Evolutionary conservation across 768 basidiomycete genomes (phyloP).

Genomic region (Suillus subalutaceus): DNA sequence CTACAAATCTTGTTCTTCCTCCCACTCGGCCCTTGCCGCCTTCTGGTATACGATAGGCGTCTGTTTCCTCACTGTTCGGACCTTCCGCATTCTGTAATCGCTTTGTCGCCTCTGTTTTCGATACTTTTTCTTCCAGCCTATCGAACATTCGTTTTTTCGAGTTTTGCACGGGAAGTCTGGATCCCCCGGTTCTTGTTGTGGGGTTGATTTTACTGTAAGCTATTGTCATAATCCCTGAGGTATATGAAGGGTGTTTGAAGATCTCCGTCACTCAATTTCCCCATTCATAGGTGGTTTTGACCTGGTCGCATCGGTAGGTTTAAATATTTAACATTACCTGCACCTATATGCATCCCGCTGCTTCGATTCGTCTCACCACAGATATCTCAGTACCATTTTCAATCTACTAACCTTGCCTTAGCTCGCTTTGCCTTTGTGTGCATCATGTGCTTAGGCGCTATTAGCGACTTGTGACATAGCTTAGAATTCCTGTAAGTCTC

Average conservation of each 20-base stretch:
- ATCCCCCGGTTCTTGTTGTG: neutral
- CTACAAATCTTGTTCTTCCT: constrained; percentile 21
- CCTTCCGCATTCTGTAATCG: neutral
- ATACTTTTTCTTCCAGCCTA: constrained; percentile 2
- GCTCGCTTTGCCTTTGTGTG: neutral
- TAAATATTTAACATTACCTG: neutral
- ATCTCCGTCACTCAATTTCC: neutral
- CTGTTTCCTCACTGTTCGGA: constrained; percentile 1
- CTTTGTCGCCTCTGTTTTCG: neutral
- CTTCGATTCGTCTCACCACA: neutral
- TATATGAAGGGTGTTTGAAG: neutral
- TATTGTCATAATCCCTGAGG: neutral
- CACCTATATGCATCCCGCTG: neutral
- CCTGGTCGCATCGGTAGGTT: neutral
- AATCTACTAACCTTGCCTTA: neutral
- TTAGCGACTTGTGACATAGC: neutral
- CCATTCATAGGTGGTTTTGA: neutral
- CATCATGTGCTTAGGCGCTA: neutral
- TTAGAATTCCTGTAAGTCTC: neutral
- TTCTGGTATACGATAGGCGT: constrained; percentile 6
- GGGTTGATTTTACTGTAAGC: neutral
- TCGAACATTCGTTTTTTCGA: constrained; percentile 3
- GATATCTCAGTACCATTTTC: neutral
- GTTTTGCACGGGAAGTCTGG: neutral
- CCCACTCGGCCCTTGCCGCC: neutral